These are phyloP conservation scores for Microcyclosporella mali DNA, from an alignment of 2,329 filamentous ascomycete genomes.

Conservation along the genomic window DNA sequence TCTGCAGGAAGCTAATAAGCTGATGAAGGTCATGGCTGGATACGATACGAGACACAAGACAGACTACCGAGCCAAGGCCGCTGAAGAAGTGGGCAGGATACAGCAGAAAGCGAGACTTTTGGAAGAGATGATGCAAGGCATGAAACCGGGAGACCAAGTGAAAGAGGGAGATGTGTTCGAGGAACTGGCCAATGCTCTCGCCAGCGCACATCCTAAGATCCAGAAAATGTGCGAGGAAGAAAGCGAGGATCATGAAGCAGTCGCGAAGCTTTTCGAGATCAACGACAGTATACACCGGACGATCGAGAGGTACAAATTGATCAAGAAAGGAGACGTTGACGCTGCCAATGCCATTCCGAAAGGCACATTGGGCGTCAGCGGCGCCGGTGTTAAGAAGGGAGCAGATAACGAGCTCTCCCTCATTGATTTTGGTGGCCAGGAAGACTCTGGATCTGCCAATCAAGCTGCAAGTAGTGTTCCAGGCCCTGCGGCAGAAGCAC, in stretches of 20 bases:
- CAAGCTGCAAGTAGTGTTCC: slow-evolving; percentile 7
- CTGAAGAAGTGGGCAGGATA: slow-evolving; percentile 88
- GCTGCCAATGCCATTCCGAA: slow-evolving; percentile 76
- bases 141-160: slow-evolving; percentile 74
- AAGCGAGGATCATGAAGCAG: slow-evolving; percentile 91
- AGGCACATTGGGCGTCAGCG: slow-evolving; percentile 65
- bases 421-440: slow-evolving; percentile 77
- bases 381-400: slow-evolving; percentile 58
- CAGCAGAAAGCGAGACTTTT: slow-evolving; percentile 90
- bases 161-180: slow-evolving; percentile 63
- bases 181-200: slow-evolving; percentile 81
- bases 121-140: slow-evolving; percentile 85
- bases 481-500: slow-evolving; percentile 31
- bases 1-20: slow-evolving; percentile 88
- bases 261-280: slow-evolving; percentile 90
- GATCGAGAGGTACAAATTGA: slow-evolving; percentile 86
- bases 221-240: slow-evolving; percentile 99
- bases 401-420: slow-evolving; percentile 76
- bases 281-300: slow-evolving; percentile 98
- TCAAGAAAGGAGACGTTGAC: slow-evolving; percentile 91
- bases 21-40: slow-evolving; percentile 99
- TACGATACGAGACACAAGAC: slow-evolving; percentile 94
- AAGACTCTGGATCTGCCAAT: slow-evolving; percentile 43
- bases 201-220: slow-evolving; percentile 95
- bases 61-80: slow-evolving; percentile 94